These are phyloP conservation scores for Endotrypanum monterogeii DNA, from an alignment of 208 protist genomes.

Conservation along the genomic window DNA sequence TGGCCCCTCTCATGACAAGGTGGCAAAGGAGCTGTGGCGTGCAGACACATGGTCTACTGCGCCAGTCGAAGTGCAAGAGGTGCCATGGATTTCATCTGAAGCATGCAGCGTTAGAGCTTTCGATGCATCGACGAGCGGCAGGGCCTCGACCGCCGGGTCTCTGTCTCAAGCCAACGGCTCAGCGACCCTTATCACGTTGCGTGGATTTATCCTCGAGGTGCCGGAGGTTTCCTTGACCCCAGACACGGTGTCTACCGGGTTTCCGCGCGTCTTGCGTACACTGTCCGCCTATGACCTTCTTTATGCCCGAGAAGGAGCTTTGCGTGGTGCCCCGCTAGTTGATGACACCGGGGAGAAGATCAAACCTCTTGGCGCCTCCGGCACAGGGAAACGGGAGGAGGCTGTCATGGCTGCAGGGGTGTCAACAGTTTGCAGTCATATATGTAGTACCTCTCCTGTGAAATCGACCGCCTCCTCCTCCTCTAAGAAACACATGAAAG, in stretches of 20 bases:
- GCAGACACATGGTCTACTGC: not conserved
- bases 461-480: constrained; percentile 12
- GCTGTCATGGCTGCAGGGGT: not conserved
- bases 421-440: no score
- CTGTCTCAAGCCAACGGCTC: not conserved
- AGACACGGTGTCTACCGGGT: not conserved
- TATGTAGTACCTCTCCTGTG: not conserved
- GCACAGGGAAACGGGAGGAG: not conserved
- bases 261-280: constrained; percentile 14
- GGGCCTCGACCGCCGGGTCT: not conserved
- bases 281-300: constrained; percentile 17
- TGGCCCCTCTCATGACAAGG: not conserved
- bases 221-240: not conserved
- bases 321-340: not conserved
- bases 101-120: not conserved
- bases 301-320: not conserved
- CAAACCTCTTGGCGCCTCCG: not conserved
- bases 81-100: constrained; percentile 7
- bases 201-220: constrained; percentile 15
- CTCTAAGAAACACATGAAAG: not conserved
- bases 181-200: not conserved
- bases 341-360: not conserved
- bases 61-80: not conserved
- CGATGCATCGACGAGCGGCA: not conserved
- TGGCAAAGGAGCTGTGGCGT: not conserved